Conservation (phyloP, 1,139 yeast species). For the Kodamaea sp. region DNA sequence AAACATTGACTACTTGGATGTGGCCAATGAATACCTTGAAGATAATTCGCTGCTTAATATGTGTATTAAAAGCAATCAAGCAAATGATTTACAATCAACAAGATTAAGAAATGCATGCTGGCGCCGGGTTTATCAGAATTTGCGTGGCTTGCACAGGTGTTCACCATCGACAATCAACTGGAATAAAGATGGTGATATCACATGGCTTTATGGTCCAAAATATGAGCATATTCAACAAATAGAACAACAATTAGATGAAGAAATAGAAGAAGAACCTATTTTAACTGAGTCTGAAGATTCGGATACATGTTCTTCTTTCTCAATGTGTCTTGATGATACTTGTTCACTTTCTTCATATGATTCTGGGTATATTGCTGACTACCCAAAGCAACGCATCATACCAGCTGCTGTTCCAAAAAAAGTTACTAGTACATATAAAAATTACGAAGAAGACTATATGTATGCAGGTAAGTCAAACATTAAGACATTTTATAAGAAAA, state of each 20-base stretch:
- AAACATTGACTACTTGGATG: constrained; percentile 36
- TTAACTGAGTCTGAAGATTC: neutral
- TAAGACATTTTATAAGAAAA: constrained; percentile 9
- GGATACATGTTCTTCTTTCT: constrained; percentile 8
- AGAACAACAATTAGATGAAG: constrained; percentile 1
- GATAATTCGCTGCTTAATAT: constrained; percentile 12
- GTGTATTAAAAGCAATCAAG: constrained; percentile 5
- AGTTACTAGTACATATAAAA: constrained; percentile 2
- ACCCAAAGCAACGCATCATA: constrained; percentile 4
- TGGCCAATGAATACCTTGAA: constrained; percentile 13
- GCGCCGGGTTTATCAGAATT: constrained; percentile 40
- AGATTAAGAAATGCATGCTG: constrained; percentile 40
- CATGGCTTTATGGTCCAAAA: constrained; percentile 48
- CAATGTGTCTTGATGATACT: constrained; percentile 5
- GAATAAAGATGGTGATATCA: constrained; percentile 43
- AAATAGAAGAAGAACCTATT: neutral
- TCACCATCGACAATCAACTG: constrained; percentile 40
- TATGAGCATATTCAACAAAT: constrained; percentile 10
- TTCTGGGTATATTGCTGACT: constrained; percentile 15
- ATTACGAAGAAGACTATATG: constrained; percentile 6
- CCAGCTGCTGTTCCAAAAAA: neutral
- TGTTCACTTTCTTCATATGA: constrained; percentile 15
- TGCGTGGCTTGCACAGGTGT: constrained; percentile 25
- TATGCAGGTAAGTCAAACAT: constrained; percentile 9
- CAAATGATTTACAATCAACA: constrained; percentile 11